phyloP scores from a whole-genome alignment of 2,329 filamentous ascomycete genomes.

The Monosporascus sp. region DNA sequence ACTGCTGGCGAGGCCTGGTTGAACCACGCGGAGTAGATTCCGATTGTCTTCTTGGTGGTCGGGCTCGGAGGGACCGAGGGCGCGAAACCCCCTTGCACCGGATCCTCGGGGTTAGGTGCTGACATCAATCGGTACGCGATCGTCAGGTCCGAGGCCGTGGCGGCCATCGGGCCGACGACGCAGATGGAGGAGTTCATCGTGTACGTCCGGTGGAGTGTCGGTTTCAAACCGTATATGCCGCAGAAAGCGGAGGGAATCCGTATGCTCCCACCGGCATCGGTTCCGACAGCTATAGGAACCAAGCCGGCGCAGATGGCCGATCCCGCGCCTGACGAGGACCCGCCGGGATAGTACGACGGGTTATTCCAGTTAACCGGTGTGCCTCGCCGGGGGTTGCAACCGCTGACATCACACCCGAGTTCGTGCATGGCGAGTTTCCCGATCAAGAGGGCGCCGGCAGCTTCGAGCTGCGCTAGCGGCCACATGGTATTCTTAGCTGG shows the following conservation, averaged over 20 bases:
- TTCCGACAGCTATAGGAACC: constrained; percentile 69
- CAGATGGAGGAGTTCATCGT: constrained; percentile 48
- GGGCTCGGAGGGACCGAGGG: constrained; percentile 43
- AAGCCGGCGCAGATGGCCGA: constrained; percentile 67
- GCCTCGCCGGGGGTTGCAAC: constrained; percentile 71
- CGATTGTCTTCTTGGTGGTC: constrained; percentile 56
- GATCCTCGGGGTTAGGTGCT: constrained; percentile 60
- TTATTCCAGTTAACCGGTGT: constrained; percentile 78
- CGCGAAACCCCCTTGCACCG: constrained; percentile 58
- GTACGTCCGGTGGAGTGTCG: constrained; percentile 66
- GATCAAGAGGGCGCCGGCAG: constrained; percentile 68
- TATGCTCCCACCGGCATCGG: constrained; percentile 71
- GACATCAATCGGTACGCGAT: constrained; percentile 79
- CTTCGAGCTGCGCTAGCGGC: constrained; percentile 66
- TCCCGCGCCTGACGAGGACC: constrained; percentile 71
- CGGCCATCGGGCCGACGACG: constrained; percentile 70
- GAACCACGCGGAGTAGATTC: constrained; percentile 65
- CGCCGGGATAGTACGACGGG: constrained; percentile 69
- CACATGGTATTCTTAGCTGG: constrained; percentile 55
- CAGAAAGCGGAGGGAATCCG: constrained; percentile 72
- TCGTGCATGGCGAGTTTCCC: constrained; percentile 80
- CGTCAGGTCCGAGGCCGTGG: constrained; percentile 71
- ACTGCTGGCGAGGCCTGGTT: constrained; percentile 62
- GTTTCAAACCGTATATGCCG: constrained; percentile 76
- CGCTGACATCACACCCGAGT: constrained; percentile 74